Evolutionary conservation across 2,329 filamentous ascomycete species (phyloP), one percentile per base, ranked within the genome.

Genomic region (Diaporthe sp.): DNA sequence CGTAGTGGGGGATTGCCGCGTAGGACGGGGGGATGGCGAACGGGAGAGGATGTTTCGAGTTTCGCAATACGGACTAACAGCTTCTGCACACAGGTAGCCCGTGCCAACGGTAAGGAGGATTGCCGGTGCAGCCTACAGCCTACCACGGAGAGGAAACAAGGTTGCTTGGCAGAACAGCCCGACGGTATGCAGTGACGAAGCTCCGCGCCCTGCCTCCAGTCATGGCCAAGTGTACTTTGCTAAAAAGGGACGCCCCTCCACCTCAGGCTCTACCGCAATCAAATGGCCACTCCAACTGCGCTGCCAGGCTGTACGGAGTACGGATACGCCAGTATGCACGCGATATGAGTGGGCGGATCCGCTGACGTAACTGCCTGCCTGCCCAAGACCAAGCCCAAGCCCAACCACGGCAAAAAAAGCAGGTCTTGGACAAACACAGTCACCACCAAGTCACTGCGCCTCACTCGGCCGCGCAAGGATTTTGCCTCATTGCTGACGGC

Each of bases 181-280:
- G 67, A 61, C 51, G 67, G 25, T 55, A 72, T 37, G 58, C 67
- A 55, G 72, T 76, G 75, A 76, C 75, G 75, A 75, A 60, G 60
- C 73, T 44, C 31, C 8, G 46, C 61, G 65, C 71, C 42, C 44
- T 61, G 44, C 39, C 65, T 58, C 37, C 39, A 61, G 72, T 44
- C 42, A 73, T 44, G 55, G 44, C 37, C 57, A 57, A 34, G 57
- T 68, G 49, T 42, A 55, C 62, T 57, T 55, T 39, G 75, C 71
- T 76, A 74, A 65, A 71, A 53, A 55, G 53, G 57, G 51, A 51
- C 58, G 39, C 39, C 53, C 53, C 55, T 46, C 31, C 46, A 28
- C 44, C 34, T 42, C 60, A 34, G 71, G 57, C 44, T 65, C 71
- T 61, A 53, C 71, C 55, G 71, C 34, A 73, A 61, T 72, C 31